Base-by-base conservation (phyloP, 2,329 filamentous ascomycete genomes). In the Fusarium goolgardi region DNA sequence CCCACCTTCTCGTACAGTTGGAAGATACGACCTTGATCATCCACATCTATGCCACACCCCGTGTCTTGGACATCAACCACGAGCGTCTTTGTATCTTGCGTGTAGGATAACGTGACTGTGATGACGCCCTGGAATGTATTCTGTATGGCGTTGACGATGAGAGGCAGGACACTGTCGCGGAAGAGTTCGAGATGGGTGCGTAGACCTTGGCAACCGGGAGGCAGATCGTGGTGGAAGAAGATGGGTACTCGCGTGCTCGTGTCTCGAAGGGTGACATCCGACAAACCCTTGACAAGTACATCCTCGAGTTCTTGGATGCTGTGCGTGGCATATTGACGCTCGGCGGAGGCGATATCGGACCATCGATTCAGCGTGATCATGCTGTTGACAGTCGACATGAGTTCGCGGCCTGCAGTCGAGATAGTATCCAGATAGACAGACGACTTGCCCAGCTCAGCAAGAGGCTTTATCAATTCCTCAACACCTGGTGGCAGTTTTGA, bases 381-480 rank as follows among this genome's bases (percentile, higher is more conserved):
- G 49, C 75, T 82, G 49, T 83, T 83, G 32, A 83, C 78, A 0
- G 78, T 82, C 2, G 78, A 78, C 58, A 82, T 82, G 5, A 83
- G 70, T 21, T 82, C 80, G n/a, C 75, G 75, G 0, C 80, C 81
- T 2, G 80, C 79, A 0, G 75, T 74, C 32, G 75, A 77, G 34
- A 83, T 82, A 0, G 78, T 79, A 18, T 76, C 70, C 20, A 76
- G 65, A 59, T 76, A 74, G 3, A 70, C 27, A 1, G 61, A 50
- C 1, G 70, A 51, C 35, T 59, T 58, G 2, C 21, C 25, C 11
- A 56, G 15, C 15, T 56, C 54, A 9, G 11, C 31, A 5, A 55
- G 43, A 0, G 60, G 47, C 9, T 52, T 60, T 9, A 73, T 37
- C 2, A 66, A 27, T 3, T 55, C 47, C 9, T 61, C 37, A 0